These are phyloP conservation scores for Trichoderma sp. DNA, from an alignment of 2,329 filamentous ascomycete genomes.

Conservation along the genomic window DNA sequence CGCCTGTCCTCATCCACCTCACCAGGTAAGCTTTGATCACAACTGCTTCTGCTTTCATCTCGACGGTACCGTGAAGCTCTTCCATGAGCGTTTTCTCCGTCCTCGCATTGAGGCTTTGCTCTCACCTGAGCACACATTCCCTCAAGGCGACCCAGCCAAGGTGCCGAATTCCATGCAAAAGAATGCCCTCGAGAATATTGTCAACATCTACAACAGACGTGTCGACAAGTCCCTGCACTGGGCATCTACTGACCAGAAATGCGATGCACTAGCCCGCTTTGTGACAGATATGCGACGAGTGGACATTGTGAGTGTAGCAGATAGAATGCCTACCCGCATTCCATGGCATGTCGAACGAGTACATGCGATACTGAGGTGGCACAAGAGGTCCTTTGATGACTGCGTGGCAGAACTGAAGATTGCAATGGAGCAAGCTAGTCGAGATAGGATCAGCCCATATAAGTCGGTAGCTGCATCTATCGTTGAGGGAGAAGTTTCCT, in stretches of 20 bases:
- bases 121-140: neutral
- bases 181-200: neutral
- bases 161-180: neutral
- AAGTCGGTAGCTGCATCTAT: neutral
- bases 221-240: neutral
- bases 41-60: neutral
- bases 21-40: neutral
- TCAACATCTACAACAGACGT: neutral
- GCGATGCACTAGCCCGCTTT: neutral
- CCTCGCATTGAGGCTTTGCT: neutral
- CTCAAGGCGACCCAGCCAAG: neutral
- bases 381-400: fast-evolving
- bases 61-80: neutral
- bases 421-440: neutral
- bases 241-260: neutral
- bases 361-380: neutral
- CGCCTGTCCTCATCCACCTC: neutral
- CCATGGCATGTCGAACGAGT: conserved; percentile 1
- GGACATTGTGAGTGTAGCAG: neutral
- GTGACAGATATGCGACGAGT: neutral
- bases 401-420: neutral
- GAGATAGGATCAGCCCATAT: neutral
- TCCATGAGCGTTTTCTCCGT: neutral
- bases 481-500: neutral
- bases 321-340: neutral